phyloP scores from a whole-genome alignment of 257 asterid species.

The Forsythia viridissima region DNA sequence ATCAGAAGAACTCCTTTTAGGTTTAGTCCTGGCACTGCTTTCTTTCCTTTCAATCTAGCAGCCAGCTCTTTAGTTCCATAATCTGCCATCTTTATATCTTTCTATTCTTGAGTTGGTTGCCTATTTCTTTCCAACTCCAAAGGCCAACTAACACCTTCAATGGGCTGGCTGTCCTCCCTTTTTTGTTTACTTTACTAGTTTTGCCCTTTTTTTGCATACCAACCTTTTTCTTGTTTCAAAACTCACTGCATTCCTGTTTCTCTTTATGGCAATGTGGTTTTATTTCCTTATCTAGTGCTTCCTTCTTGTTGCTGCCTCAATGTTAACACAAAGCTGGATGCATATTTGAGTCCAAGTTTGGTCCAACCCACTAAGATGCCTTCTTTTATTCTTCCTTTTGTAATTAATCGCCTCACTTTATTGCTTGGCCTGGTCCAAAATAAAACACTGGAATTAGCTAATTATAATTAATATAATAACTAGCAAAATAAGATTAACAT shows the following conservation, averaged over 20 bases:
- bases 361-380: background rate
- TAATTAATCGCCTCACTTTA: background rate
- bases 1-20: background rate
- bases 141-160: too few species aligned
- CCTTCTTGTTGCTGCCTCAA: background rate
- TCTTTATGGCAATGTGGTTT: background rate
- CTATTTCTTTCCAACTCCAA: too few species aligned
- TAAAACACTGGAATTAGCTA: background rate
- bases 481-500: background rate
- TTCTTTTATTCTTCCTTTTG: background rate
- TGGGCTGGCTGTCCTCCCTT: too few species aligned
- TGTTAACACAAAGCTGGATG: background rate
- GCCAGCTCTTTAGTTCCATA: too few species aligned
- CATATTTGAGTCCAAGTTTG: background rate
- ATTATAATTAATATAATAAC: background rate
- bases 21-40: background rate
- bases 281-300: background rate
- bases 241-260: background rate
- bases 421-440: background rate
- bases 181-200: too few species aligned
- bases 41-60: too few species aligned
- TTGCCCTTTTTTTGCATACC: too few species aligned
- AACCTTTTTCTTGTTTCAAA: too few species aligned
- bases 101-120: too few species aligned
- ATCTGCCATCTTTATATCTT: too few species aligned